These are phyloP conservation scores for Didymella segeticola DNA, from an alignment of 2,329 filamentous ascomycete species.

Conservation along the genomic window DNA sequence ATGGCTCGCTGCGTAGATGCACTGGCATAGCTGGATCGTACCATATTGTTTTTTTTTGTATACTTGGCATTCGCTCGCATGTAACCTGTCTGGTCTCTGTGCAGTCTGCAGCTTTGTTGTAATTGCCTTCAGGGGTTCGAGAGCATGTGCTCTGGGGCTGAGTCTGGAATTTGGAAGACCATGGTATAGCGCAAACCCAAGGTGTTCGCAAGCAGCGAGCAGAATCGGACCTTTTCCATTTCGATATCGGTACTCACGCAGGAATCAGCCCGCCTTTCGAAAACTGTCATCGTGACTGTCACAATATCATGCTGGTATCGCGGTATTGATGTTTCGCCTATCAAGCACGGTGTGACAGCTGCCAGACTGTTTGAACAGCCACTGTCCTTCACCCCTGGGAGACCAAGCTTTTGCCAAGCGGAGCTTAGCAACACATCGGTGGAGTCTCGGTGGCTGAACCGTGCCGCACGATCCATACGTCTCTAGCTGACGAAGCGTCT, in stretches of 20 bases:
- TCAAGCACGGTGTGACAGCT: conserved; percentile 6
- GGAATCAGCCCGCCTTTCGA: too few relatives aligned
- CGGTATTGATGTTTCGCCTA: neutral
- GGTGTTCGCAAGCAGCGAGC: neutral
- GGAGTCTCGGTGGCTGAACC: conserved; percentile 3
- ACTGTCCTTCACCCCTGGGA: neutral
- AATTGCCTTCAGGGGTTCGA: conserved; percentile 1
- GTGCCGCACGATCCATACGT: neutral
- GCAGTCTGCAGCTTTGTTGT: neutral
- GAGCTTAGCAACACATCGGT: conserved; percentile 25
- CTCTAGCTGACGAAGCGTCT: conserved; percentile 3
- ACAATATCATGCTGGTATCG: neutral
- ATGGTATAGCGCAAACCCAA: neutral
- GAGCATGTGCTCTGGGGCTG: neutral
- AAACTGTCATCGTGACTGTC: neutral
- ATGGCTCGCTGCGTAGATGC: neutral
- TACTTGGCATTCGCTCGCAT: neutral
- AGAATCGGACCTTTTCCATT: conserved; percentile 8
- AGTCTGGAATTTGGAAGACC: conserved; percentile 4
- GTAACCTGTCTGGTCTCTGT: neutral
- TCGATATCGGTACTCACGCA: neutral
- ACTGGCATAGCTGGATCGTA: conserved; percentile 3
- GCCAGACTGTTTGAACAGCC: neutral
- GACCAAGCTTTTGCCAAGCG: conserved; percentile 33
- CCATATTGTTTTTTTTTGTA: conserved; percentile 1